These are phyloP conservation scores for Porphyrellus sp. DNA, from an alignment of 1,284 basidiomycete genomes.

Conservation along the genomic window DNA sequence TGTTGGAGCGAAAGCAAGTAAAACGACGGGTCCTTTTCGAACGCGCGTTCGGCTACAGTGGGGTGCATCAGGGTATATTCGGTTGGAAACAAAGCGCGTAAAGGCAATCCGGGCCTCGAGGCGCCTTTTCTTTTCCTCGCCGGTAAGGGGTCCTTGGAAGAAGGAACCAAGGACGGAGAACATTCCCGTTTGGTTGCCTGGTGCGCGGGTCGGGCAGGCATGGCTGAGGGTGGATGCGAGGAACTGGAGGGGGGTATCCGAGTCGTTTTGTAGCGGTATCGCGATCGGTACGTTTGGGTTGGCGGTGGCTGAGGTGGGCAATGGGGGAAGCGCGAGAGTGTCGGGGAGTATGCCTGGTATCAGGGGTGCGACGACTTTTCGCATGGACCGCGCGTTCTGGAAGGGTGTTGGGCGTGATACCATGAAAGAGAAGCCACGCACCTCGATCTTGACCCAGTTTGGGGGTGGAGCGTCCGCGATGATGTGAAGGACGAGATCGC, in stretches of 20 bases:
- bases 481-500: conserved; percentile 80
- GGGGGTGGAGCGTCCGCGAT: conserved; percentile 78
- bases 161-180: conserved; percentile 82
- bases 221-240: conserved; percentile 84
- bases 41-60: conserved; percentile 53
- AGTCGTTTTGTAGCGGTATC: conserved; percentile 50
- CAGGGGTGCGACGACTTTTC: conserved; percentile 75
- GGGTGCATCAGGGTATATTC: conserved; percentile 5
- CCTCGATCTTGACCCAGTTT: conserved; percentile 82
- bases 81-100: conserved; percentile 30
- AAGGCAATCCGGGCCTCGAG: conserved; percentile 51
- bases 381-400: conserved; percentile 69
- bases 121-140: conserved; percentile 73
- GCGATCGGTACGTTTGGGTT: conserved; percentile 67
- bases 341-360: conserved; percentile 79
- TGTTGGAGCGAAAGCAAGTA: conserved; percentile 77
- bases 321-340: conserved; percentile 64
- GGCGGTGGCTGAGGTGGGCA: conserved; percentile 56
- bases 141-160: conserved; percentile 75
- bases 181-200: conserved; percentile 80
- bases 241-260: conserved; percentile 57
- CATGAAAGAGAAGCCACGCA: conserved; percentile 32
- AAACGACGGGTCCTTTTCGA: conserved; percentile 58
- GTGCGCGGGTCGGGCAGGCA: conserved; percentile 85
- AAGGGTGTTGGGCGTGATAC: background rate